Evolutionary conservation across 2,329 filamentous ascomycete species (phyloP).

Genomic region (Incumbomyces delicatus): DNA sequence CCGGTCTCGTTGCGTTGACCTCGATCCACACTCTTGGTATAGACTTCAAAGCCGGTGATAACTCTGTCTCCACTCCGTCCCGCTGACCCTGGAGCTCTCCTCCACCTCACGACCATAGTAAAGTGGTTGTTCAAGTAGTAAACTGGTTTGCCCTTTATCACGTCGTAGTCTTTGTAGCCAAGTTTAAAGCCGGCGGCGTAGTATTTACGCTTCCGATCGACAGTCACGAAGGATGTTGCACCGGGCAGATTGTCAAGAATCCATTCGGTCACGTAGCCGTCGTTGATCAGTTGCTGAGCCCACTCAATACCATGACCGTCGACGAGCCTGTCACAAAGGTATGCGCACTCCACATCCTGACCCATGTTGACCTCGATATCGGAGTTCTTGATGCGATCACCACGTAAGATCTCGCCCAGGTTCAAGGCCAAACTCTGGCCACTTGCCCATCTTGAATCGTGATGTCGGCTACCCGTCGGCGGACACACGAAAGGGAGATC

Average conservation of each 20-base stretch:
- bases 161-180: slow-evolving; percentile 61
- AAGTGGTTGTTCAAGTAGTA: slow-evolving; percentile 83
- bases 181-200: slow-evolving; percentile 86
- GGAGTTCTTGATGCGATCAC: slow-evolving; percentile 74
- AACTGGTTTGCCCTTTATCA: slow-evolving; percentile 48
- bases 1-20: slow-evolving; percentile 53
- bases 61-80: slow-evolving; percentile 65
- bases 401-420: slow-evolving; percentile 75
- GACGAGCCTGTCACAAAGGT: slow-evolving; percentile 62
- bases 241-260: slow-evolving; percentile 87
- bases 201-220: slow-evolving; percentile 75
- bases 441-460: slow-evolving; percentile 59
- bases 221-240: slow-evolving; percentile 77
- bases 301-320: slow-evolving; percentile 55
- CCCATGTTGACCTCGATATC: slow-evolving; percentile 75
- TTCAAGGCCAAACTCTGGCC: slow-evolving; percentile 73
- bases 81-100: slow-evolving; percentile 57
- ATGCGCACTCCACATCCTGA: slow-evolving; percentile 61
- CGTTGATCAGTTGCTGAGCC: slow-evolving; percentile 61
- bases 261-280: slow-evolving; percentile 85
- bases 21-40: slow-evolving; percentile 68
- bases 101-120: slow-evolving; percentile 72
- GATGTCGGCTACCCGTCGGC: slow-evolving; percentile 57
- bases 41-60: slow-evolving; percentile 82
- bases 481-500: slow-evolving; percentile 82